Conservation (phyloP, 805 yeast species). For the Dipodascus albidus region DNA sequence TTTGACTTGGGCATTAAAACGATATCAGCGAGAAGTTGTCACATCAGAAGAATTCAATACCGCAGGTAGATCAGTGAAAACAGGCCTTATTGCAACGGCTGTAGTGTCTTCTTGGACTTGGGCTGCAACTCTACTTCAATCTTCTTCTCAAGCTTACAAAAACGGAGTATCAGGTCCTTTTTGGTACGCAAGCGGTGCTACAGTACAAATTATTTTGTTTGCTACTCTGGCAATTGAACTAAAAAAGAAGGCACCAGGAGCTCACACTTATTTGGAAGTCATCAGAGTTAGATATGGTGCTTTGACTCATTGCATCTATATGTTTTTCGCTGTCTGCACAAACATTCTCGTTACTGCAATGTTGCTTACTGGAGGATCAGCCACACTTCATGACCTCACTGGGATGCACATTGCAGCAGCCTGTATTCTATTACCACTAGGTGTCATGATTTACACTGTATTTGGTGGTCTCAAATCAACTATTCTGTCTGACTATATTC, state of each 20-base stretch:
- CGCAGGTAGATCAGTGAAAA: slow-evolving; percentile 80
- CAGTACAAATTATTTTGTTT: slow-evolving; percentile 77
- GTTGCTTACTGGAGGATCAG: slow-evolving; percentile 86
- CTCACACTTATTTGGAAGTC: slow-evolving; percentile 85
- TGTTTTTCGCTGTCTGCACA: slow-evolving; percentile 78
- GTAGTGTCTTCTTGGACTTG: slow-evolving; percentile 93
- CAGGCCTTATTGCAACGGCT: slow-evolving; percentile 78
- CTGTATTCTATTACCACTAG: slow-evolving; percentile 70
- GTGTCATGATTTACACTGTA: slow-evolving; percentile 61
- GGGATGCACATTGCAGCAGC: slow-evolving; percentile 80
- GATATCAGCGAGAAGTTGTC: slow-evolving; percentile 77
- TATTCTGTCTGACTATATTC: slow-evolving; percentile 66
- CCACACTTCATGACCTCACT: slow-evolving; percentile 66
- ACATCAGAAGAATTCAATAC: slow-evolving; percentile 92
- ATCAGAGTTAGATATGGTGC: slow-evolving; percentile 71
- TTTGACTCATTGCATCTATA: slow-evolving; percentile 44
- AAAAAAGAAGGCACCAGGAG: slow-evolving; percentile 80
- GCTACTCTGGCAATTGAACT: slow-evolving; percentile 82
- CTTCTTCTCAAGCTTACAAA: slow-evolving; percentile 67
- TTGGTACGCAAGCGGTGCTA: slow-evolving; percentile 86
- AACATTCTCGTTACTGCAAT: slow-evolving; percentile 86
- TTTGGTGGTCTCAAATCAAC: slow-evolving; percentile 81
- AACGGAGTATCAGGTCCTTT: slow-evolving; percentile 74
- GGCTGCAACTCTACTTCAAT: slow-evolving; percentile 70
- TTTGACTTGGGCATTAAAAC: slow-evolving; percentile 54